Evolutionary conservation across 352 stramenopile species (phyloP).

Genomic region (Elongisporangium undulatum): DNA sequence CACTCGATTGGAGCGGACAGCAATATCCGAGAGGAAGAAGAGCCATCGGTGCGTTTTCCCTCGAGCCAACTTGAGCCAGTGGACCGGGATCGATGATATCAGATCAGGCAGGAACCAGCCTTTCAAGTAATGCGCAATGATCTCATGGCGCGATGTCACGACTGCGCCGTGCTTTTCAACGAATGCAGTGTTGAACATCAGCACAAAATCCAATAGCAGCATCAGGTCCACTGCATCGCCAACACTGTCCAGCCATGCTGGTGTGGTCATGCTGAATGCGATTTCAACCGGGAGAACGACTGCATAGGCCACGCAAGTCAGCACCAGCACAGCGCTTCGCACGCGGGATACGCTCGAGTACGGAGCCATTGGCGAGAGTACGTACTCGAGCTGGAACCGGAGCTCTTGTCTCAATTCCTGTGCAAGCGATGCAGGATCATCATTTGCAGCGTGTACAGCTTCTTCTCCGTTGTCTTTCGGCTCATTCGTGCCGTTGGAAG

Average conservation of each 20-base stretch:
- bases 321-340: constrained; percentile 17
- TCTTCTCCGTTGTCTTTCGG: not conserved
- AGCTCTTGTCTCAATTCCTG: not conserved
- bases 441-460: too few relatives aligned
- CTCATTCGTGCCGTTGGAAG: too few relatives aligned
- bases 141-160: constrained; percentile 26
- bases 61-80: not conserved
- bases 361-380: constrained; percentile 12
- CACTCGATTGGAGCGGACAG: constrained; percentile 19
- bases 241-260: constrained; percentile 4
- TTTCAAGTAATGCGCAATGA: constrained; percentile 28
- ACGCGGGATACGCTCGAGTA: constrained; percentile 15
- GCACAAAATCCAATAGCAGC: constrained; percentile 31
- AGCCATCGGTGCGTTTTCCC: not conserved
- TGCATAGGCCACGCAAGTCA: constrained; percentile 20
- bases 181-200: constrained; percentile 45
- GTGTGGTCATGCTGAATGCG: constrained; percentile 17
- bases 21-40: constrained; percentile 9
- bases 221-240: constrained; percentile 15
- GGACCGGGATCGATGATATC: constrained; percentile 8
- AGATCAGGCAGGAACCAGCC: constrained; percentile 16
- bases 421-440: too few relatives aligned
- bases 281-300: constrained; percentile 30
- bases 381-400: too few relatives aligned
- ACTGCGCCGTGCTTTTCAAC: constrained; percentile 27